Base-by-base conservation (phyloP, 225 moss, liverwort and hornwort genomes). In the Pseudoscleropodium purum region DNA sequence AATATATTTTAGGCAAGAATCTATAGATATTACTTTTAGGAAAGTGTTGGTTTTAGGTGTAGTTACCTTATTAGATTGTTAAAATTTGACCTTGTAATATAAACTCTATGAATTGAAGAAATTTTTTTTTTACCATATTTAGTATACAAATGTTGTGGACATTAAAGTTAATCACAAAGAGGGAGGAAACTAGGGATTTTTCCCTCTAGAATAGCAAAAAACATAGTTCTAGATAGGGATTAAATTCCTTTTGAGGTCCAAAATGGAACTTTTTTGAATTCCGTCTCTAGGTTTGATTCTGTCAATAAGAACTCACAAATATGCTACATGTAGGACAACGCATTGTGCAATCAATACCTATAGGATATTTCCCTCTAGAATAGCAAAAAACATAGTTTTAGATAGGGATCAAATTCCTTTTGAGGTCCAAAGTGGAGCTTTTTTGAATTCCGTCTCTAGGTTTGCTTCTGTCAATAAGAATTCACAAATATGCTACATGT, bases 21-120 rank as follows among this genome's bases (percentile, higher is more conserved):
- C 0, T 26, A 0, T 26, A 15, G 26, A 26, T 41, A 26, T 26
- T 0, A 5, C 15, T 41, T 39, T 8, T 15, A 41, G 3, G 1
- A 72, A 72, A 8, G 15, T 41, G 5, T 41, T 72, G 41, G 24
- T 41, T 72, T 23, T 25, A 26, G 26, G 3, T 14, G 25, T 72
- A 15, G 3, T 41, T 72, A 41, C 5, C 41, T 43, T 43, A 26
- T 26, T 41, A 72, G 15, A 72, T 41, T 72, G 72, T 1, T 26
- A 56, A 15, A 72, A 41, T 72, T 43, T 0, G 3, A 15, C 26
- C 41, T 41, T 72, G 25, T 4, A 70, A 39, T 70, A 7, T 2
- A 3, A 39, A 70, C 25, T 70, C 25, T 14, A 14, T 70, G 25
- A 25, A 39, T 70, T 24, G 14, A 25, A 39, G 14, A n/a, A n/a